Conservation (phyloP, 169 alveolate genomes). For the Plasmodium cynomolgi region DNA sequence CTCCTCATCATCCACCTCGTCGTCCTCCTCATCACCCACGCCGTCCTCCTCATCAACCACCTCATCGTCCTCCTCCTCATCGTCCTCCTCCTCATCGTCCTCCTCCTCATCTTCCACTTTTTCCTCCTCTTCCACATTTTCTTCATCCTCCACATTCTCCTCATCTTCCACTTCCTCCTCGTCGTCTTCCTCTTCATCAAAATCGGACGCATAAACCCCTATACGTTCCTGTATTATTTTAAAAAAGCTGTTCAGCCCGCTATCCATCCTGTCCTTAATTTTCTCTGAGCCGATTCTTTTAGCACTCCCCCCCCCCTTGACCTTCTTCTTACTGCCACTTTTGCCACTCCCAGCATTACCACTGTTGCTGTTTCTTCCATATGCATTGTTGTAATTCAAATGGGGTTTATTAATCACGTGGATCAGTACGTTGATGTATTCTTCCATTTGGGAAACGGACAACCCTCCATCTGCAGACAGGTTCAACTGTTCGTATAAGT, state of each 20-base stretch:
- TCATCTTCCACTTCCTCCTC: conserved; percentile 14
- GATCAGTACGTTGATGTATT: conserved; percentile 71
- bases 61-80: neutral
- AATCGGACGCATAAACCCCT: conserved; percentile 54
- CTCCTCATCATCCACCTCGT: neutral
- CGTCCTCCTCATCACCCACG: neutral
- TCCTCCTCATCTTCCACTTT: neutral
- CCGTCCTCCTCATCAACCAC: neutral
- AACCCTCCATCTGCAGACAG: conserved; percentile 72
- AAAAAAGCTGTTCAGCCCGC: conserved; percentile 49
- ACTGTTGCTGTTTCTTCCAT: conserved; percentile 16
- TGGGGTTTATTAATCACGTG: conserved; percentile 67
- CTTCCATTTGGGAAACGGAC: conserved; percentile 53
- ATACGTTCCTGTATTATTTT: conserved; percentile 71
- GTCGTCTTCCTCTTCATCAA: conserved; percentile 23
- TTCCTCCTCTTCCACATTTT: neutral
- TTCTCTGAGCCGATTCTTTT: conserved; percentile 15
- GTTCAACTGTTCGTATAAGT: conserved; percentile 66
- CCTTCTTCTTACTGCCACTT: neutral
- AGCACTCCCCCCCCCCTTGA: conserved; percentile 1
- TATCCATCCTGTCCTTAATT: conserved; percentile 39
- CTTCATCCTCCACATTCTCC: neutral
- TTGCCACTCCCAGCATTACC: neutral
- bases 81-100: neutral
- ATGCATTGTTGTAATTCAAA: conserved; percentile 23